Evolutionary conservation across 73 alveolate species (phyloP).

Genomic region (Paramecium primaurelia): DNA sequence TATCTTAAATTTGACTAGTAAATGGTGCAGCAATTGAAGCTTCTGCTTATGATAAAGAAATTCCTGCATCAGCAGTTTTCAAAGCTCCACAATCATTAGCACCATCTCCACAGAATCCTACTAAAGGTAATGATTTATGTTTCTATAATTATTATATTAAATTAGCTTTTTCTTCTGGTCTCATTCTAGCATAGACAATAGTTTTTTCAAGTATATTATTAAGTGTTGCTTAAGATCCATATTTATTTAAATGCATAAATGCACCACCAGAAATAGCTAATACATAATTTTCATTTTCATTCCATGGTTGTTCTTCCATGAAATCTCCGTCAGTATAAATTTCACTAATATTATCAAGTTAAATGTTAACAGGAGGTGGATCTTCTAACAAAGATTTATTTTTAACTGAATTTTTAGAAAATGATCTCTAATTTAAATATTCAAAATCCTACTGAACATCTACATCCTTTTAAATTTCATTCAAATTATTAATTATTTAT

Average conservation of each 20-base stretch:
- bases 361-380: slow-evolving; percentile 40
- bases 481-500: neutral
- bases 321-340: slow-evolving; percentile 48
- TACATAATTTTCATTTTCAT: slow-evolving; percentile 48
- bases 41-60: slow-evolving; percentile 82
- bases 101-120: slow-evolving; percentile 94
- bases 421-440: neutral
- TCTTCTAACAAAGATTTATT: slow-evolving; percentile 42
- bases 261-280: slow-evolving; percentile 75
- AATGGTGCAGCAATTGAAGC: slow-evolving; percentile 97
- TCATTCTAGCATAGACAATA: slow-evolving; percentile 85
- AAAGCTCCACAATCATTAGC: slow-evolving; percentile 95
- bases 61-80: slow-evolving; percentile 86
- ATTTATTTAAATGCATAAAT: slow-evolving; percentile 34
- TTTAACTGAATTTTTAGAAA: neutral
- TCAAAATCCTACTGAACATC: slow-evolving; percentile 45
- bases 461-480: slow-evolving; percentile 47
- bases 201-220: slow-evolving; percentile 69
- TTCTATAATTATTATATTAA: slow-evolving; percentile 71
- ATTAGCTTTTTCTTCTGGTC: slow-evolving; percentile 90
- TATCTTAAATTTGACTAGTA: slow-evolving; percentile 79
- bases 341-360: neutral
- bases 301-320: slow-evolving; percentile 62
- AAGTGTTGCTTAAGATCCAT: slow-evolving; percentile 27
- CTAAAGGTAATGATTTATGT: slow-evolving; percentile 63